Conservation (phyloP, 768 basidiomycete species). For the Antrodiella citrinella region DNA sequence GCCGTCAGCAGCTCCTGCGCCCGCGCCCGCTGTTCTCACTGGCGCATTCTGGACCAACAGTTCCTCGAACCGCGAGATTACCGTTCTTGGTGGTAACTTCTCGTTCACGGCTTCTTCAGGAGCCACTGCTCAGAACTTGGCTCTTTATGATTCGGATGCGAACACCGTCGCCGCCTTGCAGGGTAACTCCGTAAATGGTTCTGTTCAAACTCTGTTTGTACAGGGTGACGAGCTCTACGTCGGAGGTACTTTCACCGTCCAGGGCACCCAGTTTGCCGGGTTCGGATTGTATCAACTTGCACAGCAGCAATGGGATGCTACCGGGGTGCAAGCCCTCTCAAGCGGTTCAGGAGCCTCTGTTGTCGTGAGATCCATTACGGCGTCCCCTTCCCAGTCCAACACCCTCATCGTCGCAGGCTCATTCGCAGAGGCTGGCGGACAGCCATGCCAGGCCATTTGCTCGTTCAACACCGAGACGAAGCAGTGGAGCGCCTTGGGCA, state of each 20-base stretch:
- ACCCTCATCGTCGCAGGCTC: conserved; percentile 81
- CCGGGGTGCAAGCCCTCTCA: conserved; percentile 53
- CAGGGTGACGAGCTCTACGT: conserved; percentile 64
- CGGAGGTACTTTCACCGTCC: conserved; percentile 75
- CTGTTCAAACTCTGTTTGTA: conserved; percentile 71
- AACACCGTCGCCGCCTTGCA: conserved; percentile 43
- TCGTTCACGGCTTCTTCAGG: conserved; percentile 41
- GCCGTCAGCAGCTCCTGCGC: conserved; percentile 45
- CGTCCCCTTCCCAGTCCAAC: conserved; percentile 49
- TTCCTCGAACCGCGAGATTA: conserved; percentile 53
- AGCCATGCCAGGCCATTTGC: conserved; percentile 74
- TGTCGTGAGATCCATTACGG: conserved; percentile 64
- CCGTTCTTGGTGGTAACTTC: conserved; percentile 89
- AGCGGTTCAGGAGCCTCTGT: conserved; percentile 42
- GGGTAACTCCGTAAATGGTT: conserved; percentile 62
- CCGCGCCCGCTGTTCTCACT: conserved; percentile 76
- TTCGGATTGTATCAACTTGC: conserved; percentile 77
- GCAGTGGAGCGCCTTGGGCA: conserved; percentile 77
- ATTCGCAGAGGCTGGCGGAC: conserved; percentile 70
- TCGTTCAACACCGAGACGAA: conserved; percentile 55
- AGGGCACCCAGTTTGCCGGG: conserved; percentile 50
- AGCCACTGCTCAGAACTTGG: conserved; percentile 44
- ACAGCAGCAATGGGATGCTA: conserved; percentile 51
- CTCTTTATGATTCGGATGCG: conserved; percentile 57
- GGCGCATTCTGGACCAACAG: conserved; percentile 88